Evolutionary conservation across 495 filamentous ascomycete genomes (phyloP), one percentile per base, ranked within the genome.

Genomic region (Podospora comata): DNA sequence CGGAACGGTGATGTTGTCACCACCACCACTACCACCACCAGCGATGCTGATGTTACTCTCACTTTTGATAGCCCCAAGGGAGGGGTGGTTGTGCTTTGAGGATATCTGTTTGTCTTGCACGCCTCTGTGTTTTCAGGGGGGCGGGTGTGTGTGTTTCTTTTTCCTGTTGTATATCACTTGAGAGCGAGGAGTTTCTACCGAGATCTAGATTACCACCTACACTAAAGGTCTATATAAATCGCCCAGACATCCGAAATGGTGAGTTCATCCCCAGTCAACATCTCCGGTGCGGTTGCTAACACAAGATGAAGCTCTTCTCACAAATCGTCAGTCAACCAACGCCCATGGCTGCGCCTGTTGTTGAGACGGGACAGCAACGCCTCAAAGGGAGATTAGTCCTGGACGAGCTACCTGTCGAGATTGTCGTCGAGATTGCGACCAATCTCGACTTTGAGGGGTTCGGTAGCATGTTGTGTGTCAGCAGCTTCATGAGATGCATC

Each of bases 21-120:
- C 4, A 32, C 30, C 30, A 13, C 39, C 9, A 48, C 39, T 5
- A 15, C 39, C 39, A 16, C 15, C 15, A 48, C 2, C 39, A 16
- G 56, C 26, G 16, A 18, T 13, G 19, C 19, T 59, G 39, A 5
- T 48, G 1, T 13, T 13, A 48, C 2, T 11, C 3, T 9, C 7
- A 48, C 75, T 71, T 72, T 81, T 70, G 75, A 88, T 87, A 90
- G 85, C 89, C 91, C 90, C 90, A 91, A 88, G 74, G 88, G 76
- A 75, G 90, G 90, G 90, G 91, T 91, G 71, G 75, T 77, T 70
- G 74, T 57, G 53, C 13, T 71, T 65, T 79, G 71, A 44, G 63
- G 16, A 16, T 48, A 19, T 60, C 15, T 58, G 65, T 20, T 26
- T 11, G 32, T 62, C 16, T 19, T 28, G 26, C 23, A 23, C 27